Conservation (phyloP, 805 yeast genomes). For the Suhomyces faveliae region DNA sequence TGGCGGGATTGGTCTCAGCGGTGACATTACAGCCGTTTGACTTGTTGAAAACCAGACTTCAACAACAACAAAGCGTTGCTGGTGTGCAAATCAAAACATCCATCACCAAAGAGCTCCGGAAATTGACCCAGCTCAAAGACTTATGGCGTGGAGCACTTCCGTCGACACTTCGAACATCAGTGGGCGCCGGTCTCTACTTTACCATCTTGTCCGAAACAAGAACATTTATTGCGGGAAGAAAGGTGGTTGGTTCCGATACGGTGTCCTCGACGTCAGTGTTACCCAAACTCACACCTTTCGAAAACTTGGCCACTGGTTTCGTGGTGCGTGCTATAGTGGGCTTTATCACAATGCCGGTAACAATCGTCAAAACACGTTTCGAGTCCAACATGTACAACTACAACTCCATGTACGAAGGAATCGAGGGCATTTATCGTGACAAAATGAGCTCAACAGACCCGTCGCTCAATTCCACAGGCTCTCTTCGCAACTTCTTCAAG, state of each 20-base stretch:
- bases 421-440: conserved; percentile 48
- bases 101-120: conserved; percentile 42
- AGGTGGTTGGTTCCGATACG: conserved; percentile 10
- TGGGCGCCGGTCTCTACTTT: conserved; percentile 86
- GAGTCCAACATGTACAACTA: conserved; percentile 80
- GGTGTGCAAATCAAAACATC: conserved; percentile 25
- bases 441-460: conserved; percentile 13
- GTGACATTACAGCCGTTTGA: conserved; percentile 85
- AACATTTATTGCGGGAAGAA: conserved; percentile 40
- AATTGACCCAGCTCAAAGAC: conserved; percentile 41
- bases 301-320: conserved; percentile 76
- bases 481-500: conserved; percentile 70
- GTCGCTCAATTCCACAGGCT: conserved; percentile 9
- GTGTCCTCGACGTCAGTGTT: conserved; percentile 41
- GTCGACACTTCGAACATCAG: conserved; percentile 82
- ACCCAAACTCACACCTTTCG: conserved; percentile 69
- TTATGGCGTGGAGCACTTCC: conserved; percentile 96
- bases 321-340: conserved; percentile 81
- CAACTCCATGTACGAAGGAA: conserved; percentile 60
- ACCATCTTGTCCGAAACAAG: conserved; percentile 68
- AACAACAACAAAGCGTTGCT: conserved; percentile 42
- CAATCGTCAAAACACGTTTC: conserved; percentile 83
- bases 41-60: conserved; percentile 81
- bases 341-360: conserved; percentile 88
- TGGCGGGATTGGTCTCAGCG: conserved; percentile 82